phyloP scores from a whole-genome alignment of 2,329 filamentous ascomycete genomes.

The Phialocephala subalpina region DNA sequence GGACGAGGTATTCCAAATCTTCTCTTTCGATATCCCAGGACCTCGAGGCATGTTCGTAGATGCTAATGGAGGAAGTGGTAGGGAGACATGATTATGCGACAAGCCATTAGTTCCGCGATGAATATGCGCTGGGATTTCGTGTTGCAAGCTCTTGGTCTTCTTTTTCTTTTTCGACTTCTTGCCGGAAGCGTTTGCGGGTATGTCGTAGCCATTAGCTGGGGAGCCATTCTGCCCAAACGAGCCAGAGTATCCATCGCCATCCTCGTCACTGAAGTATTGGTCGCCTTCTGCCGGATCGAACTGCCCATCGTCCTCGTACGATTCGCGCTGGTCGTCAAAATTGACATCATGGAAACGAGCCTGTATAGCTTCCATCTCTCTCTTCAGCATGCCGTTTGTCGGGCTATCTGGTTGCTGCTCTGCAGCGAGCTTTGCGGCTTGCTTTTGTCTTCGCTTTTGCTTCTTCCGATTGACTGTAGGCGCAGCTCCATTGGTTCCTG shows the following conservation, averaged over 20 bases:
- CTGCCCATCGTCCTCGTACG: slow-evolving; percentile 42
- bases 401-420: slow-evolving; percentile 36
- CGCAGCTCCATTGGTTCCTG: slow-evolving; percentile 45
- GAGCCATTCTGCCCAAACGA: slow-evolving; percentile 44
- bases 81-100: slow-evolving; percentile 39
- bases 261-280: slow-evolving; percentile 65
- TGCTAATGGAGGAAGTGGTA: slow-evolving; percentile 48
- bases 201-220: slow-evolving; percentile 42
- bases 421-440: slow-evolving; percentile 44
- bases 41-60: slow-evolving; percentile 49
- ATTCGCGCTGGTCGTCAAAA: slow-evolving; percentile 25
- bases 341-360: slow-evolving; percentile 28
- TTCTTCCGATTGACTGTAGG: slow-evolving; percentile 87
- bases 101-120: slow-evolving; percentile 37
- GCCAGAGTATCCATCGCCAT: slow-evolving; percentile 45
- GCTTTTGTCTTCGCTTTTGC: slow-evolving; percentile 90
- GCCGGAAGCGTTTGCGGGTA: slow-evolving; percentile 34
- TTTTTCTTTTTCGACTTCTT: slow-evolving; percentile 52
- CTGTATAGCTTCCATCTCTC: slow-evolving; percentile 40
- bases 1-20: slow-evolving; percentile 97
- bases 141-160: slow-evolving; percentile 41
- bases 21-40: slow-evolving; percentile 64
- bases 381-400: slow-evolving; percentile 36
- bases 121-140: slow-evolving; percentile 34
- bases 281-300: slow-evolving; percentile 58